phyloP scores from a whole-genome alignment of 2,329 filamentous ascomycete genomes.

The Colletotrichum cereale region DNA sequence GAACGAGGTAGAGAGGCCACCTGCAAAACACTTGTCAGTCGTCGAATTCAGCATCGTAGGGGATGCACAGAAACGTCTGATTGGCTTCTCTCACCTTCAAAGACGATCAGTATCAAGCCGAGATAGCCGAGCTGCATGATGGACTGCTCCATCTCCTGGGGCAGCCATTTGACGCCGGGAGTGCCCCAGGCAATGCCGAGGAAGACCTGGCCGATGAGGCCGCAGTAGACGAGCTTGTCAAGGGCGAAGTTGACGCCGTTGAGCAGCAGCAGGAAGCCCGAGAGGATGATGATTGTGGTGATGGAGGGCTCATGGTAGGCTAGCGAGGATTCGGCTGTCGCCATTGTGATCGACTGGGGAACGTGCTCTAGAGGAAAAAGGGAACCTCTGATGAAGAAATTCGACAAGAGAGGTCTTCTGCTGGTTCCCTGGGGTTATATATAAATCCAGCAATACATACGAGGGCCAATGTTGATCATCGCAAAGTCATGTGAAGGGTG shows the following conservation, averaged over 20 bases:
- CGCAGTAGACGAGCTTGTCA: slow-evolving; percentile 74
- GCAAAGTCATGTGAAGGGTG: too few species aligned
- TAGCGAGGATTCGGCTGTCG: slow-evolving; percentile 46
- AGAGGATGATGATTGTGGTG: slow-evolving; percentile 67
- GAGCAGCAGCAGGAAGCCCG: slow-evolving; percentile 73
- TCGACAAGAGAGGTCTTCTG: too few species aligned
- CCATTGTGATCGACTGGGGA: too few species aligned
- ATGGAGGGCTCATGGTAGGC: slow-evolving; percentile 75
- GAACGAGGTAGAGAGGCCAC: slow-evolving; percentile 69
- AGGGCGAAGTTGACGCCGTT: slow-evolving; percentile 70
- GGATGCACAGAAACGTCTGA: too few species aligned
- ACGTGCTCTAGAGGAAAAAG: too few species aligned
- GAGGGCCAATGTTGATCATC: too few species aligned
- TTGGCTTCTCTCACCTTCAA: slow-evolving; percentile 74
- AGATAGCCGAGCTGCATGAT: slow-evolving; percentile 78
- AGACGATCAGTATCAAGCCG: slow-evolving; percentile 79
- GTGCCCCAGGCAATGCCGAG: slow-evolving; percentile 78
- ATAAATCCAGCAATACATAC: too few species aligned
- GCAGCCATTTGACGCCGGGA: slow-evolving; percentile 73
- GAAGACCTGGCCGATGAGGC: slow-evolving; percentile 78
- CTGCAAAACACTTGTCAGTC: slow-evolving; percentile 47
- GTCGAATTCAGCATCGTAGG: not conserved
- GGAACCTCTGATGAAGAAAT: too few species aligned
- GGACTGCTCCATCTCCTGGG: slow-evolving; percentile 61
- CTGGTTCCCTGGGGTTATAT: too few species aligned